phyloP scores from a whole-genome alignment of 768 basidiomycete genomes.

The Boletus reticulatus region DNA sequence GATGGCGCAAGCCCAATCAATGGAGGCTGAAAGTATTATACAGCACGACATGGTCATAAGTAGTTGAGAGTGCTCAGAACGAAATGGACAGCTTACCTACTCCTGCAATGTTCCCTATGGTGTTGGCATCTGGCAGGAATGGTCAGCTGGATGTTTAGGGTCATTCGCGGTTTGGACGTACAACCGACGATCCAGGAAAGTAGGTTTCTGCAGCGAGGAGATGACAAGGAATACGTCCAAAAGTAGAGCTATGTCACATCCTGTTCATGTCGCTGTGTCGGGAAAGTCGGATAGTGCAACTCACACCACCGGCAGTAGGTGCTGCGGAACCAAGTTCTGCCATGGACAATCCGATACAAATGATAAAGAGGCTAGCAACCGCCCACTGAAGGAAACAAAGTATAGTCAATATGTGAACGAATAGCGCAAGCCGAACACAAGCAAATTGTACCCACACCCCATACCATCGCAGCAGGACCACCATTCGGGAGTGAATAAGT shows the following conservation, averaged over 20 bases:
- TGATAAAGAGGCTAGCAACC: conserved; percentile 37
- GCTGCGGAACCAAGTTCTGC: conserved; percentile 41
- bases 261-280: not conserved
- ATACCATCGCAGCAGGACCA: conserved; percentile 46
- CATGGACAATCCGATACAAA: conserved; percentile 40
- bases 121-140: conserved; percentile 43
- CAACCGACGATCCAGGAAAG: conserved; percentile 72
- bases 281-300: conserved; percentile 1
- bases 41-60: not conserved
- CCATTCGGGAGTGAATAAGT: conserved; percentile 51
- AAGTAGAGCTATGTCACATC: conserved; percentile 49
- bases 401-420: not conserved
- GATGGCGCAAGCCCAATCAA: conserved; percentile 65
- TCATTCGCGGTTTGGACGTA: conserved; percentile 26
- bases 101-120: conserved; percentile 47
- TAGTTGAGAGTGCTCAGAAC: not conserved
- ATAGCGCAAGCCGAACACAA: too few species aligned
- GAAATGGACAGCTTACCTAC: conserved; percentile 28
- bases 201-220: conserved; percentile 55
- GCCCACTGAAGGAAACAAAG: conserved; percentile 30
- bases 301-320: conserved; percentile 40
- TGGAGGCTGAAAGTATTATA: conserved; percentile 41
- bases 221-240: conserved; percentile 62
- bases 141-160: not conserved
- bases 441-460: conserved; percentile 40